Evolutionary conservation across 1,284 basidiomycete genomes (phyloP).

Genomic region (Ustilago nuda): DNA sequence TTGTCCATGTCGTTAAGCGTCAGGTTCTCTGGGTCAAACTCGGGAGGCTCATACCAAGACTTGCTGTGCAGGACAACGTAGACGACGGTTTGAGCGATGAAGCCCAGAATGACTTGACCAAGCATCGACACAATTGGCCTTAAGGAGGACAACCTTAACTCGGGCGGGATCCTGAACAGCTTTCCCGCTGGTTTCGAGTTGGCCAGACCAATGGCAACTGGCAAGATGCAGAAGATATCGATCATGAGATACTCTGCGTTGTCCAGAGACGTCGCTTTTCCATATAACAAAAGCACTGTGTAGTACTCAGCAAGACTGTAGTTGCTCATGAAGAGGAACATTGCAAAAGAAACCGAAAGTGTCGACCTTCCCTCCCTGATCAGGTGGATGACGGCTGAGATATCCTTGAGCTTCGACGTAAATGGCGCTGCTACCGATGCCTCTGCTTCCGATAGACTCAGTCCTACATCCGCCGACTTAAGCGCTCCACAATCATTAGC

Average conservation of each 20-base stretch:
- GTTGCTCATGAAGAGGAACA: constrained; percentile 48
- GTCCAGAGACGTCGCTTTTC: constrained; percentile 46
- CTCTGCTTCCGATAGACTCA: constrained; percentile 52
- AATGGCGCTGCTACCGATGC: constrained; percentile 55
- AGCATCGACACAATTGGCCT: constrained; percentile 44
- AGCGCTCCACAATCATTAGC: constrained; percentile 58
- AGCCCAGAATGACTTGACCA: constrained; percentile 46
- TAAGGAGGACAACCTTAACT: constrained; percentile 39
- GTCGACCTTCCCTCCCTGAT: constrained; percentile 50
- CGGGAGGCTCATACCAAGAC: constrained; percentile 37
- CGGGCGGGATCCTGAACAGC: constrained; percentile 25
- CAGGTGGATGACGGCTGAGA: constrained; percentile 33
- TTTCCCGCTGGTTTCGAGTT: constrained; percentile 31
- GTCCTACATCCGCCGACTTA: constrained; percentile 54
- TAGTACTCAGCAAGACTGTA: constrained; percentile 57
- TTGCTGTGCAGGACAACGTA: constrained; percentile 41
- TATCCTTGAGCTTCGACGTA: constrained; percentile 37
- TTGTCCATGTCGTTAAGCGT: constrained; percentile 52
- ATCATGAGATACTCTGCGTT: constrained; percentile 59
- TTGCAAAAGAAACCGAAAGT: constrained; percentile 33
- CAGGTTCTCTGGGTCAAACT: constrained; percentile 47
- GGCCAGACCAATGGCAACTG: constrained; percentile 51
- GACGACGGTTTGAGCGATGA: constrained; percentile 45
- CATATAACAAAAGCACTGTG: constrained; percentile 53
- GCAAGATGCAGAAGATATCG: constrained; percentile 50